Percentiles rank a stretch among this genome's conserved stretches.
These are phyloP conservation scores for Coprinellus aureogranulatus DNA, from an alignment of 768 basidiomycete species.

Conservation along the genomic window DNA sequence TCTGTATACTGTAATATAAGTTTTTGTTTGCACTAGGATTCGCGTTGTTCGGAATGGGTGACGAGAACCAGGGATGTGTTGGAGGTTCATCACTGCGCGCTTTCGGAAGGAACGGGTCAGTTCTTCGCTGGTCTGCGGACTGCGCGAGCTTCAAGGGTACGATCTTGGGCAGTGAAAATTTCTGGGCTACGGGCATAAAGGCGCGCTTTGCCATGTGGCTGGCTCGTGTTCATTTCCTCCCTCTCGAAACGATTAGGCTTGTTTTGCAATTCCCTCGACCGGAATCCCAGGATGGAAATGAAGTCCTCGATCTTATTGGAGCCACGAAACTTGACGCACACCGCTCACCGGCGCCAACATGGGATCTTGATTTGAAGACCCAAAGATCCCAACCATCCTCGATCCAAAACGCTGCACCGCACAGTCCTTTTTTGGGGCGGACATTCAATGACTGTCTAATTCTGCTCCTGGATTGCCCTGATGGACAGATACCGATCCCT, in stretches of 20 bases:
- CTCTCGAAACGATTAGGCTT: background rate
- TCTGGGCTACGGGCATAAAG: background rate
- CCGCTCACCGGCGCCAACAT: background rate
- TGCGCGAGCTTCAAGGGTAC: background rate
- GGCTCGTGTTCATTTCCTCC: background rate
- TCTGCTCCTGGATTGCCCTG: background rate
- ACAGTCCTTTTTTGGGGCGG: background rate
- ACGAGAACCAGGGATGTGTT: slow-evolving; percentile 1
- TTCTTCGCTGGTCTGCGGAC: background rate
- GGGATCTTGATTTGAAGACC: background rate
- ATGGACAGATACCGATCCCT: background rate
- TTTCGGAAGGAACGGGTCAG: background rate
- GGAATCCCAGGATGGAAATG: background rate
- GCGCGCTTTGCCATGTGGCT: background rate
- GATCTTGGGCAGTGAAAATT: background rate
- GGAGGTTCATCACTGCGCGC: slow-evolving; percentile 5
- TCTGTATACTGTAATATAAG: slow-evolving; percentile 14
- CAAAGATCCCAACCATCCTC: background rate
- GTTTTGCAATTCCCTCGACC: background rate
- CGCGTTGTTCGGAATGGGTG: background rate
- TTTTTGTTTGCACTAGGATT: background rate
- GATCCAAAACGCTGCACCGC: background rate
- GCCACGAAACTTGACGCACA: background rate
- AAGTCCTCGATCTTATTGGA: background rate
- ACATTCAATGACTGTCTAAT: background rate